A percentile compares a stretch with the other conserved stretches of the same genome.
Evolutionary conservation across 257 asterid genomes (phyloP).

Genomic region (Ehretia macrophylla): DNA sequence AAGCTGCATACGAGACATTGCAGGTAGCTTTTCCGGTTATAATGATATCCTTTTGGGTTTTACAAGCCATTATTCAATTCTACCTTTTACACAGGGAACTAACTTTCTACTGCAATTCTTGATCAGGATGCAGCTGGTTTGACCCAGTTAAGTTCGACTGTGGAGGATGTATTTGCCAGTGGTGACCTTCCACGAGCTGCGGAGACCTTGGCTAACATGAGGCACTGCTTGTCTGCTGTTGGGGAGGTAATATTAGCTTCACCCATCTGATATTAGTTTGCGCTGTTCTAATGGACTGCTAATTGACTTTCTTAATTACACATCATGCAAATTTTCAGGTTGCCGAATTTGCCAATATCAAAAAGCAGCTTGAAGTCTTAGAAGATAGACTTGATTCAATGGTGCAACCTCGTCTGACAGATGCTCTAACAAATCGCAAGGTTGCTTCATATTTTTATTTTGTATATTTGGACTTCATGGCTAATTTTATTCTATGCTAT

Average conservation of each 20-base stretch:
- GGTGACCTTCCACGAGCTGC: constrained; percentile 99
- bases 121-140: constrained; percentile 95
- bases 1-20: constrained; percentile 90
- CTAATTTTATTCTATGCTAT: constrained; percentile 7
- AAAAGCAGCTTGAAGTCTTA: constrained; percentile 96
- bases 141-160: constrained; percentile 92
- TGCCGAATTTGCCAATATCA: constrained; percentile 97
- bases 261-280: neutral
- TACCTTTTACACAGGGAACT: constrained; percentile 1
- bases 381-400: constrained; percentile 96
- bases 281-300: neutral
- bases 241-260: constrained; percentile 62
- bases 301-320: neutral
- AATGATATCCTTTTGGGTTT: neutral
- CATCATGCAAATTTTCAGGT: constrained; percentile 49
- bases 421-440: constrained; percentile 83
- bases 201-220: constrained; percentile 94
- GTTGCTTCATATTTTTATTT: constrained; percentile 43
- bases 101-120: constrained; percentile 22
- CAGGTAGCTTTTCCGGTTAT: constrained; percentile 44
- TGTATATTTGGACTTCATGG: neutral
- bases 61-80: neutral
- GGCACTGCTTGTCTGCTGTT: constrained; percentile 95
- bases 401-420: constrained; percentile 95
- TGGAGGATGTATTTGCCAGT: constrained; percentile 96